Evolutionary conservation across 164 flowering plant species (phyloP), one percentile per base, ranked within the genome.

Genomic region (Magnolia changhungtana): DNA sequence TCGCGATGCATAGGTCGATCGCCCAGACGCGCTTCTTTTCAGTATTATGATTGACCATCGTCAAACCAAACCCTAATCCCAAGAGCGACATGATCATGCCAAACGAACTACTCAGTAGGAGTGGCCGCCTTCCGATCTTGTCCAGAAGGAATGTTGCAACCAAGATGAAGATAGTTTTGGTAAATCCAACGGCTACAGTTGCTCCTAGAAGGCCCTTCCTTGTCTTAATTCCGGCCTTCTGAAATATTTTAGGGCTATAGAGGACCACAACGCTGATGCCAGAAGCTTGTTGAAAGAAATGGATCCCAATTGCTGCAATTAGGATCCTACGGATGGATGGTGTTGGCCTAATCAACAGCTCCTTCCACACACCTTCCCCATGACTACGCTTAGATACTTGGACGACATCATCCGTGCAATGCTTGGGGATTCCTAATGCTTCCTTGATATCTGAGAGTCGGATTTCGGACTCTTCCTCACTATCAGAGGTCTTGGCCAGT

Each of bases 211-310:
- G 77, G 0, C 80, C 23, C 27, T 73, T 58, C 24, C 73, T 37
- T 1, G 76, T 51, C 3, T 63, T 79, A 75, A 90, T 85, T 55
- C 95, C 95, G 0, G 93, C 94, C 64, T 86, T 83, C 23, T 83
- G 78, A 74, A 92, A 89, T 74, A 92, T 88, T 8, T 85, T 70
- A 0, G 93, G 97, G 72, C 90, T 88, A 87, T 90, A 91, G 3
- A 90, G 75, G 0, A 89, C 97, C 18, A 90, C 92, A 0, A 91
- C 84, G 78, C 85, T 92, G 19, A 91, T 86, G 0, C 95, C 95
- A 0, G 92, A 81, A 0, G 90, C 77, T 74, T 89, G 90, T 63
- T 90, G 95, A 83, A 92, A 91, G 84, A 91, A 91, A 55, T 90
- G 92, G 11, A 92, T 88, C 0, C 92, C 95, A 4, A 91, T 45